Conservation (phyloP, 176 grass and related monocot species). For the Microstegium vimineum region DNA sequence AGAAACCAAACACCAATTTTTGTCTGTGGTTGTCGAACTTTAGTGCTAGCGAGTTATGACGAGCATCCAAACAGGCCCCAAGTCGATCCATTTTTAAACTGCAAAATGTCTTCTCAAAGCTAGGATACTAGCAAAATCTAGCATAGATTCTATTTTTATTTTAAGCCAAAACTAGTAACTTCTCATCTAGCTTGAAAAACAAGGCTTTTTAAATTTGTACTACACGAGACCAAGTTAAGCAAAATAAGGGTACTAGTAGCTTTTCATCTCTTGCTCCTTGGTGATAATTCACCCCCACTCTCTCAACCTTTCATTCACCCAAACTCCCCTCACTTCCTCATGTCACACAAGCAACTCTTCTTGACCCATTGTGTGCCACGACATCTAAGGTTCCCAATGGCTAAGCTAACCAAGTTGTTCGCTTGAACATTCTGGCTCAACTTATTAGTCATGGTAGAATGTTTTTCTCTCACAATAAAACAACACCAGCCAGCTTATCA, state of each 20-base stretch:
- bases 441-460: too few relatives aligned
- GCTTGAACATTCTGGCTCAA: too few relatives aligned
- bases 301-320: too few relatives aligned
- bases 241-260: not conserved
- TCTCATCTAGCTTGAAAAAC: not conserved
- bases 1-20: too few relatives aligned
- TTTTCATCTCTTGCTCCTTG: not conserved
- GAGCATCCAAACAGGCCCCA: too few relatives aligned
- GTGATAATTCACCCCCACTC: not conserved
- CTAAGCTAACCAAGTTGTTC: not conserved
- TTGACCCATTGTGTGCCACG: not conserved
- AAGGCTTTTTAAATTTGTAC: not conserved
- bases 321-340: not conserved
- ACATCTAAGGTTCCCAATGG: not conserved
- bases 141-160: not conserved
- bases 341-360: not conserved
- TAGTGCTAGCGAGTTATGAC: too few relatives aligned
- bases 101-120: not conserved
- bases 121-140: too few relatives aligned
- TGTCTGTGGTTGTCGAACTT: too few relatives aligned
- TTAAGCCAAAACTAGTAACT: not conserved
- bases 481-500: too few relatives aligned
- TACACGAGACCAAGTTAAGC: not conserved
- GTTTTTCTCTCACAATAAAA: too few relatives aligned
- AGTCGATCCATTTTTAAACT: not conserved